Base-by-base conservation (phyloP, 2,329 filamentous ascomycete genomes). In the Teratosphaeria viscida region DNA sequence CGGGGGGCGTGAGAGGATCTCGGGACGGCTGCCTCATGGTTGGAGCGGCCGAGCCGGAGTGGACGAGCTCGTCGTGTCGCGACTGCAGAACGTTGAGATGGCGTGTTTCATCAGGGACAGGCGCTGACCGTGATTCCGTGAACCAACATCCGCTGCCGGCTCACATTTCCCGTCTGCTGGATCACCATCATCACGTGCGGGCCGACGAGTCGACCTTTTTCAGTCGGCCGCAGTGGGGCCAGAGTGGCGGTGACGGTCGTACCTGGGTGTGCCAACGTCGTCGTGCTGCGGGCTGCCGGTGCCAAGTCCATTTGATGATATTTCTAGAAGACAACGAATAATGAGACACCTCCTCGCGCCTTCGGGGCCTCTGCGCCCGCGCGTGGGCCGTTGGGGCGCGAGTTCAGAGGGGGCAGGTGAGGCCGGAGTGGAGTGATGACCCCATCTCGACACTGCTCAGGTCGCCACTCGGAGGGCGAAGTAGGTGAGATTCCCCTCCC, bases 241-340 rank as follows among this genome's bases (percentile, higher is more conserved):
- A 61, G 65, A 66, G 62, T 65, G 66, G 67, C 67, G 67, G 67
- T 69, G 66, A 69, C 60, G 56, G 63, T 60, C 49, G 62, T 64
- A 64, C 66, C 60, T 64, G 63, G 23, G 59, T 27, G 60, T 66
- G 66, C 65, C 66, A 66, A 59, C 66, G 59, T 60, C 62, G 55
- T n/a, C 62, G 55, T n/a, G 57, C 65, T 69, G 66, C 67, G 67
- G 65, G 60, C 63, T 65, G 60, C 65, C 65, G 66, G 53, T 34
- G 43, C 43, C 57, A 62, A 23, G 56, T 63, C 64, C 63, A 67
- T 63, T 61, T 32, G 19, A 19, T 19, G 19, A 61, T 59, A 23
- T 57, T 67, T 69, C 64, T 66, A 64, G 67, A 68, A 67, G 61
- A 64, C 61, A 63, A 59, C 64, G 58, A 63, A 65, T 68, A 64